Conservation (phyloP, 257 asterid genomes). For the Ilex asprella region DNA sequence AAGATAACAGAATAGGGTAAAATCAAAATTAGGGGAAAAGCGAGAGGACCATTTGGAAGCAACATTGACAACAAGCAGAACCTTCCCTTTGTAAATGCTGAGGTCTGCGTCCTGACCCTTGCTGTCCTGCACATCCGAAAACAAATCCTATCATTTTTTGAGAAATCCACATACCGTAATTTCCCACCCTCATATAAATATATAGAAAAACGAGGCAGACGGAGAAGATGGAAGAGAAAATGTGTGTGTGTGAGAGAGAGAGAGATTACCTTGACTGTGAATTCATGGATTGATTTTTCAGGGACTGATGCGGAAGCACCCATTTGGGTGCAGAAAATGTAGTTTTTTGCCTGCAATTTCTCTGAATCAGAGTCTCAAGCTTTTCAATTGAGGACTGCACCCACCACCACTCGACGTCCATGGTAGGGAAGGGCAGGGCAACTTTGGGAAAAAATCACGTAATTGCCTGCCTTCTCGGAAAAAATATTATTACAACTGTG, state of each 20-base stretch:
- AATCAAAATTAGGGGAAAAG: not conserved
- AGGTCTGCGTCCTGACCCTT: conserved; percentile 67
- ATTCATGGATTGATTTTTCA: conserved; percentile 65
- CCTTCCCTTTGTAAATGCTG: conserved; percentile 58
- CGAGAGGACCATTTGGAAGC: conserved; percentile 81
- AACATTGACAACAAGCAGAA: conserved; percentile 87
- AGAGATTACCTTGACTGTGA: conserved; percentile 55
- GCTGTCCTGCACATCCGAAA: conserved; percentile 34
- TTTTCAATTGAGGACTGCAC: too few species aligned
- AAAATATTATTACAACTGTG: too few species aligned
- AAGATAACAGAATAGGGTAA: not conserved
- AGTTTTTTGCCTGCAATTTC: too few species aligned
- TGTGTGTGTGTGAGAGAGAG: not conserved
- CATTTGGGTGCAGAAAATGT: conserved; percentile 19
- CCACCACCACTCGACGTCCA: too few species aligned
- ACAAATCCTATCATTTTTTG: too few species aligned
- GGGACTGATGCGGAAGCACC: conserved; percentile 46
- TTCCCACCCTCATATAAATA: too few species aligned
- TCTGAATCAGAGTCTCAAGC: too few species aligned
- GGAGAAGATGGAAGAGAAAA: not conserved
- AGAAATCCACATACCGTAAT: too few species aligned
- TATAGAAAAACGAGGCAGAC: not conserved
- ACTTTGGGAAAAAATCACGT: too few species aligned
- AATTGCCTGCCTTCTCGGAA: too few species aligned
- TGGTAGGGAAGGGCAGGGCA: too few species aligned